Conservation (phyloP, 2,329 filamentous ascomycete species). For the Neofusicoccum umdonicola region DNA sequence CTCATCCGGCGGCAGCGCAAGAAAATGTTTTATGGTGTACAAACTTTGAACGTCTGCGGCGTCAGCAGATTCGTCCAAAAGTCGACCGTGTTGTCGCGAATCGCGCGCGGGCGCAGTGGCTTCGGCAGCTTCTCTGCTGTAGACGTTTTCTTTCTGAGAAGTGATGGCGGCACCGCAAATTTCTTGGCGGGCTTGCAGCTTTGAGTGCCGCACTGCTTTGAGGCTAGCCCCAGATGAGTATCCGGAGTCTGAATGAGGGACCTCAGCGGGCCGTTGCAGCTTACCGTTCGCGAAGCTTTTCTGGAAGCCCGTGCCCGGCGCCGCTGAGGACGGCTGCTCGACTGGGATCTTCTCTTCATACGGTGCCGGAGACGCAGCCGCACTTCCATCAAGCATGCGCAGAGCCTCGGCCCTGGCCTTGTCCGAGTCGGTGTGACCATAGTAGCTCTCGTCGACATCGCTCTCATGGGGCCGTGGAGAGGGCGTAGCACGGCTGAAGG, state of each 20-base stretch:
- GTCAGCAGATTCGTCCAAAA: not conserved
- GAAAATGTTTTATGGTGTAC: not conserved
- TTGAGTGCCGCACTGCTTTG: slow-evolving; percentile 3
- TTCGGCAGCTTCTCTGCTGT: not conserved
- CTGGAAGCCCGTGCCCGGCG: not conserved
- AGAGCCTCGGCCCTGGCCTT: slow-evolving; percentile 22
- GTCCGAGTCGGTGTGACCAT: not conserved
- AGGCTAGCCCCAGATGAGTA: slow-evolving; percentile 40
- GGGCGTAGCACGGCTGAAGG: not conserved
- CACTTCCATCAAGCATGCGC: slow-evolving; percentile 27
- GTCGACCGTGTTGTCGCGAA: not conserved
- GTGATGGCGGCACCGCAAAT: not conserved
- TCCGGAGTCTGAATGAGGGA: slow-evolving; percentile 36
- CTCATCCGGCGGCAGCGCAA: not conserved
- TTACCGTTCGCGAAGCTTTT: not conserved
- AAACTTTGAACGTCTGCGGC: not conserved
- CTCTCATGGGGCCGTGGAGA: not conserved
- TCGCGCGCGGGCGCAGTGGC: not conserved
- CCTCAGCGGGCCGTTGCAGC: slow-evolving; percentile 2
- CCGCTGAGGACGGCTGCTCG: not conserved
- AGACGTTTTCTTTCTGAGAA: not conserved
- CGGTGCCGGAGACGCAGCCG: slow-evolving; percentile 19
- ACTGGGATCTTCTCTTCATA: not conserved
- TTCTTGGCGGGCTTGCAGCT: not conserved
- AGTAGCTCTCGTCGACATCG: not conserved